A percentile compares a stretch with the other conserved stretches of the same genome.
phyloP scores from a whole-genome alignment of 441 rosid genomes.

The Corymbia citriodora region DNA sequence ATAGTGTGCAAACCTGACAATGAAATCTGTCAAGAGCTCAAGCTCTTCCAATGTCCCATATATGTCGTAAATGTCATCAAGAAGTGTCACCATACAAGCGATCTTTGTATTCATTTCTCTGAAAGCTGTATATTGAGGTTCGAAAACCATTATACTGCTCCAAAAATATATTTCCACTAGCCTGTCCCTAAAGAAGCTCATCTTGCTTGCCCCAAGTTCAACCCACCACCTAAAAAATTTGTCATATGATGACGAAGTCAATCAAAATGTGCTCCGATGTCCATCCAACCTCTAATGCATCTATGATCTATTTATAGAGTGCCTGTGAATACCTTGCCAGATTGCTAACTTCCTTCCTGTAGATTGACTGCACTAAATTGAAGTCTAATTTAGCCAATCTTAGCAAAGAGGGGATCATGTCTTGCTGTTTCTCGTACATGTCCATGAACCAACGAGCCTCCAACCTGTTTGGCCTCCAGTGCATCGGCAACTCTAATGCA shows the following conservation, averaged over 20 bases:
- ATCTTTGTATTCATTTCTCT: background rate
- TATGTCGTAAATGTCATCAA: background rate
- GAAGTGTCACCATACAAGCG: background rate
- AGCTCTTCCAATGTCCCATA: background rate
- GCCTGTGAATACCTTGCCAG: background rate
- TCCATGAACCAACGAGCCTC: constrained; percentile 18
- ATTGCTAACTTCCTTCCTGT: constrained; percentile 3
- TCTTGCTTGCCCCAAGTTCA: background rate
- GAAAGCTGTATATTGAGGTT: background rate
- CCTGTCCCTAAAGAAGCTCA: background rate
- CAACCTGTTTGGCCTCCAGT: constrained; percentile 19
- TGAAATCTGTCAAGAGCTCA: background rate
- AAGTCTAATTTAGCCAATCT: constrained; percentile 18
- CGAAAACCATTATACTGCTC: background rate
- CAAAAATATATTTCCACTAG: background rate
- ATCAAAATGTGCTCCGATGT: background rate
- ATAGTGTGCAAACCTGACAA: background rate
- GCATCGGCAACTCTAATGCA: constrained; percentile 20
- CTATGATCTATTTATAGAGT: background rate
- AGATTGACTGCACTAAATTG: constrained; percentile 14
- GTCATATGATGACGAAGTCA: background rate
- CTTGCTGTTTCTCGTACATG: background rate
- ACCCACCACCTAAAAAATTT: background rate
- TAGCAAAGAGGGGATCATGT: background rate
- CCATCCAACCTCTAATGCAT: background rate